Percentiles rank a stretch among this genome's conserved stretches.
Conservation (phyloP, 2,329 filamentous ascomycete genomes). For the Colletotrichum lentis region DNA sequence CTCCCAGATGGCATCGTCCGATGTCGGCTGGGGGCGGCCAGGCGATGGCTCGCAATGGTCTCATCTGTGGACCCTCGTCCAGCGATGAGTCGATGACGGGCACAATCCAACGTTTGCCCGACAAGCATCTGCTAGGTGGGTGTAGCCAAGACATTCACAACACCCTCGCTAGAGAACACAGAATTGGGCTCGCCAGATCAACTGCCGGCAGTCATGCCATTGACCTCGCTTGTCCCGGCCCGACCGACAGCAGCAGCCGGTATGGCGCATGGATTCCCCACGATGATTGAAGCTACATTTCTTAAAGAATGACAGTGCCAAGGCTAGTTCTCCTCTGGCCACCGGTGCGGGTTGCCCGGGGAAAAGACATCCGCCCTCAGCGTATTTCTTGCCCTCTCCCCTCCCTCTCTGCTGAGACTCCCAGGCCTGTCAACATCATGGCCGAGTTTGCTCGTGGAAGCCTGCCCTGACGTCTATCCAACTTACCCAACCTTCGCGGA, state of each 20-base stretch:
- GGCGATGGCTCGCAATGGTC: constrained; percentile 4
- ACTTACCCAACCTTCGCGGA: not conserved
- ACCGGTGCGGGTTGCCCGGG: not conserved
- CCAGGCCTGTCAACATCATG: constrained; percentile 2
- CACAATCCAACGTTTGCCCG: not conserved
- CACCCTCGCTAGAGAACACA: not conserved
- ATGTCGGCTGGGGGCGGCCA: not conserved
- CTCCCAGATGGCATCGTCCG: not conserved
- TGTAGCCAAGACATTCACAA: not conserved
- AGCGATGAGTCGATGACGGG: too few species aligned
- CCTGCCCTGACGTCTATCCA: constrained; percentile 1
- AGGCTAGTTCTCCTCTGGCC: not conserved
- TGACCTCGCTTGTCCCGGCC: constrained; percentile 2
- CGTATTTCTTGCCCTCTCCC: not conserved
- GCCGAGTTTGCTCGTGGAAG: not conserved
- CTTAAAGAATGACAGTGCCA: not conserved
- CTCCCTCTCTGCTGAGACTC: not conserved
- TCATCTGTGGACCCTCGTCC: not conserved
- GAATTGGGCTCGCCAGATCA: not conserved
- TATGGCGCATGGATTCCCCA: not conserved
- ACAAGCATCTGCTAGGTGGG: not conserved
- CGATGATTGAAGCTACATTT: constrained; percentile 8
- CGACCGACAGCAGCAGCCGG: constrained; percentile 7
- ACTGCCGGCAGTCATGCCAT: not conserved
- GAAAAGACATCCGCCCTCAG: constrained; percentile 2